phyloP scores from a whole-genome alignment of 768 basidiomycete genomes.

The Podaxis mareebaensis region DNA sequence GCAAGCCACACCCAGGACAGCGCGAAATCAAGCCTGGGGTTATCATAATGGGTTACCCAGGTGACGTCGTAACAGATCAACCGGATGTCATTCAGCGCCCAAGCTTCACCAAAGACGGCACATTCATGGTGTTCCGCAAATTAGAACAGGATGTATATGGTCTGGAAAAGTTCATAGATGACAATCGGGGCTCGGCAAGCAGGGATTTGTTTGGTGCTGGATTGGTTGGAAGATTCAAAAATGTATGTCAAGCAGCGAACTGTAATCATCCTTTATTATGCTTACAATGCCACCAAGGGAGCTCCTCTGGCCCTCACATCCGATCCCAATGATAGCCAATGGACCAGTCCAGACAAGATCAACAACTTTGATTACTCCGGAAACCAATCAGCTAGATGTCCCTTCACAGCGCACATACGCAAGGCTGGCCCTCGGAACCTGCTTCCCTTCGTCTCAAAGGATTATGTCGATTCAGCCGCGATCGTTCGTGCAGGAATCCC shows the following conservation, averaged over 20 bases:
- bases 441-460: background rate
- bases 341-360: slow-evolving; percentile 19
- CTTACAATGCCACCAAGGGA: slow-evolving; percentile 19
- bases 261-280: background rate
- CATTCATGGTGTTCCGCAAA: slow-evolving; percentile 35
- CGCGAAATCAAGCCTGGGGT: slow-evolving; percentile 23
- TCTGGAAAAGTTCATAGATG: slow-evolving; percentile 24
- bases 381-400: background rate
- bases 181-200: slow-evolving; percentile 15
- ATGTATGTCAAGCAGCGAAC: background rate
- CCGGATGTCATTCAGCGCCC: slow-evolving; percentile 21
- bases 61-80: slow-evolving; percentile 26
- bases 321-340: slow-evolving; percentile 24
- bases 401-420: background rate
- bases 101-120: slow-evolving; percentile 32
- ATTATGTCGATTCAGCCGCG: background rate
- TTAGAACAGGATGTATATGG: slow-evolving; percentile 32
- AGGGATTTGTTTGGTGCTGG: slow-evolving; percentile 28
- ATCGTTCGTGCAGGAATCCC: background rate
- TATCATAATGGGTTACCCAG: slow-evolving; percentile 34
- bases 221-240: slow-evolving; percentile 24
- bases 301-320: slow-evolving; percentile 31
- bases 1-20: background rate
- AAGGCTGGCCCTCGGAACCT: background rate
- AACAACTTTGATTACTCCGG: slow-evolving; percentile 33